Evolutionary conservation across 768 basidiomycete species (phyloP).

Genomic region (Kwoniella sp.): DNA sequence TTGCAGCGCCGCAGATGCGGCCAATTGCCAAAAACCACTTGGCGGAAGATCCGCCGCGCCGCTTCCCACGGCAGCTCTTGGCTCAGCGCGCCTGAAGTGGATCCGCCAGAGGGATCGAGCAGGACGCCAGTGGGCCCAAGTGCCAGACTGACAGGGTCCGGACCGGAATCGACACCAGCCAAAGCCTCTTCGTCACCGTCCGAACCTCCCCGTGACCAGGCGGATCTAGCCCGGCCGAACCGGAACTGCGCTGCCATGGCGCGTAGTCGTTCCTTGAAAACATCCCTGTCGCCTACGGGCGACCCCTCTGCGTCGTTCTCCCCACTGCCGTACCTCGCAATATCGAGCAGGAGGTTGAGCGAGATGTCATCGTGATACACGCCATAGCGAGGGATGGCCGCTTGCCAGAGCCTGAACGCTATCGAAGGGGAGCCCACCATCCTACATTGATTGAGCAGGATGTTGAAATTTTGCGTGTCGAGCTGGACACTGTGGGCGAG

Average conservation of each 20-base stretch:
- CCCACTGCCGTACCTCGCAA: conserved; percentile 58
- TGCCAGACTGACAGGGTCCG: too few relatives aligned
- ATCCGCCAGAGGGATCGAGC: conserved; percentile 32
- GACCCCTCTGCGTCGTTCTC: conserved; percentile 56
- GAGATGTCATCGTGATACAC: conserved; percentile 58
- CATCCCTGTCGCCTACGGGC: conserved; percentile 1
- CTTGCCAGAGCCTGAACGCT: conserved; percentile 59
- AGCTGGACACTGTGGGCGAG: conserved; percentile 4
- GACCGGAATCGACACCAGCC: too few relatives aligned
- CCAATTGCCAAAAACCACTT: conserved; percentile 61
- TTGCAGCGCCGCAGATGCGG: conserved; percentile 49
- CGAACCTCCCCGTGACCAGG: neutral
- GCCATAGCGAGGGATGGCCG: conserved; percentile 60
- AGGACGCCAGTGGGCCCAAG: conserved; percentile 18
- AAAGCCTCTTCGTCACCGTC: neutral
- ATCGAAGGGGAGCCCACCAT: conserved; percentile 6
- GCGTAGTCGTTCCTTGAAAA: conserved; percentile 21
- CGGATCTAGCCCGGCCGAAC: conserved; percentile 2
- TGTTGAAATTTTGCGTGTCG: conserved; percentile 31
- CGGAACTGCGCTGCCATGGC: conserved; percentile 19
- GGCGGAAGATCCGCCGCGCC: conserved; percentile 58
- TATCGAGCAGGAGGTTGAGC: conserved; percentile 61
- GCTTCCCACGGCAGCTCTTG: conserved; percentile 54
- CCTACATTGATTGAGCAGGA: conserved; percentile 23
- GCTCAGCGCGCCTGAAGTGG: conserved; percentile 31